Conservation (phyloP, 2,329 filamentous ascomycete species). For the Fusarium marasasianum region DNA sequence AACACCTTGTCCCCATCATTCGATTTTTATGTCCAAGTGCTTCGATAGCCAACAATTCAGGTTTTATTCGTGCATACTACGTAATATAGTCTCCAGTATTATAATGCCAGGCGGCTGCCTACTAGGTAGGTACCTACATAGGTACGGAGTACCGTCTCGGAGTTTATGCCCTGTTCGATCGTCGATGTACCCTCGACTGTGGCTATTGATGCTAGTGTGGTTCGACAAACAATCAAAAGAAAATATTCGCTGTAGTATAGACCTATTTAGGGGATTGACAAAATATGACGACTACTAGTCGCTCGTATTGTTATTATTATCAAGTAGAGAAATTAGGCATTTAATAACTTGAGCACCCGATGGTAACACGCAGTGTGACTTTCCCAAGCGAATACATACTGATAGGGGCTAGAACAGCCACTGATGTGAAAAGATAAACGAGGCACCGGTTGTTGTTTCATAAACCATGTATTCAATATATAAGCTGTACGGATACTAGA, state of each 20-base stretch:
- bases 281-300: background rate
- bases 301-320: background rate
- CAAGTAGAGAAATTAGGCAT: background rate
- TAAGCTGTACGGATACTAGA: background rate
- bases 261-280: background rate
- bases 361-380: background rate
- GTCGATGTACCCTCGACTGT: background rate
- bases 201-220: background rate
- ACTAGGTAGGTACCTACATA: background rate
- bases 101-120: background rate
- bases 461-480: background rate
- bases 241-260: background rate
- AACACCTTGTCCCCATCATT: conserved; percentile 12
- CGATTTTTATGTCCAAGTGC: conserved; percentile 24
- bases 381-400: background rate
- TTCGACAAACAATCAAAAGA: background rate
- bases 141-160: background rate
- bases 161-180: conserved; percentile 2
- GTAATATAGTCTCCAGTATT: background rate
- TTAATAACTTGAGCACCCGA: too few species aligned
- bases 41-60: conserved; percentile 15
- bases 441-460: background rate
- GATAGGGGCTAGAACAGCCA: background rate
- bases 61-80: background rate
- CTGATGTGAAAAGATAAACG: background rate